Evolutionary conservation across 2,329 filamentous ascomycete species (phyloP).

Genomic region (Aspergillus carbonarius): DNA sequence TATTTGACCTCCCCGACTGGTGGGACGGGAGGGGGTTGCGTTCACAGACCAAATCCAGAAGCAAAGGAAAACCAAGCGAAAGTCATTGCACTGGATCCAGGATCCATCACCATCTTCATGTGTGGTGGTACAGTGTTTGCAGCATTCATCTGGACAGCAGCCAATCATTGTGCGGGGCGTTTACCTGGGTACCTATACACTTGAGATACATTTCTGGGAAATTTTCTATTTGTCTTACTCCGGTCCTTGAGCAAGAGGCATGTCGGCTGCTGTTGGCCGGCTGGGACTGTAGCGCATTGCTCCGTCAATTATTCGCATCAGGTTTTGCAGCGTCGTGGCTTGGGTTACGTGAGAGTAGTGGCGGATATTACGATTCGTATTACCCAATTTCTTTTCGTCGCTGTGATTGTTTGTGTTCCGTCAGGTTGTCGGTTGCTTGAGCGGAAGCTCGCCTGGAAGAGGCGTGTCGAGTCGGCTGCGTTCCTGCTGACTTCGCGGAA

Average conservation of each 20-base stretch:
- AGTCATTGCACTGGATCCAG: slow-evolving; percentile 1
- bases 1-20: background rate
- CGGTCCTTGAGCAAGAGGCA: slow-evolving; percentile 13
- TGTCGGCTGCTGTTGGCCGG: slow-evolving; percentile 15
- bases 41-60: background rate
- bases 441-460: background rate
- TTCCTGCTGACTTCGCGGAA: background rate
- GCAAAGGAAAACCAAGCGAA: background rate
- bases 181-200: slow-evolving; percentile 24
- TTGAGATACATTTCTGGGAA: slow-evolving; percentile 23
- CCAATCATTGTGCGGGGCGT: slow-evolving; percentile 20
- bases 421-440: background rate
- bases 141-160: slow-evolving; percentile 12
- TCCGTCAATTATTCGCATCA: slow-evolving; percentile 13
- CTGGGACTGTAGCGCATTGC: slow-evolving; percentile 17
- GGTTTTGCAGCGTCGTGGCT: slow-evolving; percentile 7
- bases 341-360: background rate
- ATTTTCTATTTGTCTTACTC: background rate
- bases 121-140: slow-evolving; percentile 8
- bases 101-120: background rate
- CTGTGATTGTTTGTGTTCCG: background rate
- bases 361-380: background rate
- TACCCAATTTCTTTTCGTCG: background rate
- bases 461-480: background rate
- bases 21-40: background rate